A percentile compares a stretch with the other conserved stretches of the same genome.
Conservation (phyloP, 73 alveolate genomes). For the Tetrahymena thermophila region DNA sequence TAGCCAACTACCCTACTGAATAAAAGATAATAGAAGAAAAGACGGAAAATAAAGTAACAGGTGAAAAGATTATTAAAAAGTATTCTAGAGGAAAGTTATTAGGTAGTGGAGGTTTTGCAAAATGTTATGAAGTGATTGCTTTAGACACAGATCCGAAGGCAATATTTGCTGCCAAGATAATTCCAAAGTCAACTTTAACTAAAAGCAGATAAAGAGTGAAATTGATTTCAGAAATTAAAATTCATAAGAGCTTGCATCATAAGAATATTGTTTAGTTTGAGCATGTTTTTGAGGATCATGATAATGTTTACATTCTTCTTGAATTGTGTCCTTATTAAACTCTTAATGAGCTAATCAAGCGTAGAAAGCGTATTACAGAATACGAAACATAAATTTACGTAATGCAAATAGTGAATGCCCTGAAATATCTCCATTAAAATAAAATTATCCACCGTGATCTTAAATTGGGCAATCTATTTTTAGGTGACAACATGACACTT, state of each 20-base stretch:
- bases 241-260: conserved; percentile 71
- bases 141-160: conserved; percentile 46
- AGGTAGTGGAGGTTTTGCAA: conserved; percentile 82
- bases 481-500: conserved; percentile 61
- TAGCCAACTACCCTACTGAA: neutral
- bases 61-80: conserved; percentile 25
- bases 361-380: conserved; percentile 72
- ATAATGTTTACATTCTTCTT: conserved; percentile 61
- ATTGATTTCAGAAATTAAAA: conserved; percentile 73
- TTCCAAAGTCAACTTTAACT: conserved; percentile 57
- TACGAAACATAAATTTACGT: conserved; percentile 64
- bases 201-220: conserved; percentile 66
- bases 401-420: conserved; percentile 54
- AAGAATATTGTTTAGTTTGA: conserved; percentile 67
- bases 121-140: conserved; percentile 56
- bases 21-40: neutral
- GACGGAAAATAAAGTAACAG: neutral
- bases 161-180: conserved; percentile 63
- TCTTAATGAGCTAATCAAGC: conserved; percentile 59
- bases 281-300: conserved; percentile 72
- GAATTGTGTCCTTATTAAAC: conserved; percentile 76
- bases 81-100: conserved; percentile 56
- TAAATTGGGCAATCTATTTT: conserved; percentile 74
- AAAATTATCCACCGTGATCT: conserved; percentile 80
- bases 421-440: conserved; percentile 59